A percentile compares a stretch with the other conserved stretches of the same genome.
Conservation (phyloP, 2,329 filamentous ascomycete genomes). For the Zarea fungicola region DNA sequence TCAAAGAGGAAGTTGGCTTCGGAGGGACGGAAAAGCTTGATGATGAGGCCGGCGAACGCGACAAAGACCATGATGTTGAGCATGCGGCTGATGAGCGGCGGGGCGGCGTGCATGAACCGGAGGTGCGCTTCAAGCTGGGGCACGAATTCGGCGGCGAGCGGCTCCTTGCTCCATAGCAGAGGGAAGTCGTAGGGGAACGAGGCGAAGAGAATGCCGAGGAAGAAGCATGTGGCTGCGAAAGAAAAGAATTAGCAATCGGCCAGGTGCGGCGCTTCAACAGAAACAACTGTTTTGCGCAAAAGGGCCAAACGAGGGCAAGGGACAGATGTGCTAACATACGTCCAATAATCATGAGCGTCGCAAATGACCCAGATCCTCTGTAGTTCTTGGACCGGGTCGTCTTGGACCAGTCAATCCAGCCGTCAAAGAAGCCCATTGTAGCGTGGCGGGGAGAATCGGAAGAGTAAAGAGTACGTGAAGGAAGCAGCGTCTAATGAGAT, state of each 20-base stretch:
- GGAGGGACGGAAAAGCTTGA: slow-evolving; percentile 89
- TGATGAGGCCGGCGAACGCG: slow-evolving; percentile 81
- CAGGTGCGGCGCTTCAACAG: background rate
- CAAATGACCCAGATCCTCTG: slow-evolving; percentile 67
- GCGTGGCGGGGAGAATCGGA: background rate
- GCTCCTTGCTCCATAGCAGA: slow-evolving; percentile 71
- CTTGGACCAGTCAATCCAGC: slow-evolving; percentile 50
- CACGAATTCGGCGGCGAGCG: slow-evolving; percentile 64
- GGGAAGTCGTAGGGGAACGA: slow-evolving; percentile 94
- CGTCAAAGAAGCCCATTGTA: slow-evolving; percentile 12
- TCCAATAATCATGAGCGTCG: slow-evolving; percentile 93
- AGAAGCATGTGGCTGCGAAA: slow-evolving; percentile 77
- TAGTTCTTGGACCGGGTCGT: slow-evolving; percentile 53
- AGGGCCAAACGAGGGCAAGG: too few species aligned
- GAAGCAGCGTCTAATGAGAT: too few species aligned
- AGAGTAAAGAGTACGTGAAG: too few species aligned
- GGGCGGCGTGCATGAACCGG: slow-evolving; percentile 83
- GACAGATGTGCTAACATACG: slow-evolving; percentile 54
- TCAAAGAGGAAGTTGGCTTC: slow-evolving; percentile 96
- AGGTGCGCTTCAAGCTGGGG: slow-evolving; percentile 85
- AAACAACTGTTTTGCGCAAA: too few species aligned
- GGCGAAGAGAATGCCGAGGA: slow-evolving; percentile 96
- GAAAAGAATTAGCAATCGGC: slow-evolving; percentile 8
- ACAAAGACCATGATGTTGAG: slow-evolving; percentile 89
- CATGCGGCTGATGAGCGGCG: slow-evolving; percentile 86